Evolutionary conservation across 192 early-diverging fungal species (phyloP).

Genomic region (Spizellomyces punctatus): DNA sequence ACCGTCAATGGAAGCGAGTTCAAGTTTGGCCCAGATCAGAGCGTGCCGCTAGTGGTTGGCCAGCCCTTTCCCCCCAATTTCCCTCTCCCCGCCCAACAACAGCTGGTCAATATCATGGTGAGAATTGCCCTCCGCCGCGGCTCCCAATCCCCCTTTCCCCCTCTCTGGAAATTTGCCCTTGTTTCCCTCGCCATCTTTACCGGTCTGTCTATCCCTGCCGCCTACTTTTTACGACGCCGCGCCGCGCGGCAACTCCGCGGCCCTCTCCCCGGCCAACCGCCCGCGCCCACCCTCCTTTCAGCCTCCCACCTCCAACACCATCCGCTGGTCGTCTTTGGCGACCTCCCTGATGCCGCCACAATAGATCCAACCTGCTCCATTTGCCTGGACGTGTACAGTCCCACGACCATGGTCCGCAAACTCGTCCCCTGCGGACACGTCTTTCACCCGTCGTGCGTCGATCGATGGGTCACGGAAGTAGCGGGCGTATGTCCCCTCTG

Average conservation of each 20-base stretch:
- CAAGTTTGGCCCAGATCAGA: background rate
- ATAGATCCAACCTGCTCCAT: conserved; percentile 8
- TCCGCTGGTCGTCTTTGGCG: background rate
- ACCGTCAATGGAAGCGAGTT: background rate
- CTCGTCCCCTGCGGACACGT: conserved; percentile 15
- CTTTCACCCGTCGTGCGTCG: conserved; percentile 21
- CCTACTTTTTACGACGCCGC: conserved; percentile 13
- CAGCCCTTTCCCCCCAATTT: conserved; percentile 18
- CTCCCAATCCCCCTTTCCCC: conserved; percentile 4
- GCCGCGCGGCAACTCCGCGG: background rate
- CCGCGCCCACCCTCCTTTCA: background rate
- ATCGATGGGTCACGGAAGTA: conserved; percentile 23
- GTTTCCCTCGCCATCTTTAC: conserved; percentile 24
- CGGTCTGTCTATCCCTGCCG: conserved; percentile 7
- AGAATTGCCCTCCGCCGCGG: conserved; percentile 15
- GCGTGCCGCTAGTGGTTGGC: background rate
- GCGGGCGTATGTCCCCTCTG: conserved; percentile 24
- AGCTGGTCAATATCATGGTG: background rate
- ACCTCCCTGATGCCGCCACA: too few species aligned
- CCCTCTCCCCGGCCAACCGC: background rate
- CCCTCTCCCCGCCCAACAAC: background rate
- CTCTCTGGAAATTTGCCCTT: conserved; percentile 23
- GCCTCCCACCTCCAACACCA: background rate
- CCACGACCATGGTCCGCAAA: conserved; percentile 2
- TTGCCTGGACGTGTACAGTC: conserved; percentile 19